Evolutionary conservation across 108 stramenopile genomes (phyloP).

Genomic region (Nitzschia palea): DNA sequence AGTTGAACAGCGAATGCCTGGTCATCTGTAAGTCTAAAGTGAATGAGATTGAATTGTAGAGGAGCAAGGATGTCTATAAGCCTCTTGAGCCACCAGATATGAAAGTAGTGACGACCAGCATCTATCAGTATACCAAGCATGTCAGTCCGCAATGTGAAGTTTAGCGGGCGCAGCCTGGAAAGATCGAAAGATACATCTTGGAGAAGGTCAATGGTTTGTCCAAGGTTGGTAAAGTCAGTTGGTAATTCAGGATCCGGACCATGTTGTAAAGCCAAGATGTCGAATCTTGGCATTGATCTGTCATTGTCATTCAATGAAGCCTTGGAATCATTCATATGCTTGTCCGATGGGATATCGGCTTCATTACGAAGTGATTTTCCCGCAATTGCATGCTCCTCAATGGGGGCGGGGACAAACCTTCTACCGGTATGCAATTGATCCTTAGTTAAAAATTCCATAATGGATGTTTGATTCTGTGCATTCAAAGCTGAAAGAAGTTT

Average conservation of each 20-base stretch:
- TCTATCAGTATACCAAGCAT: constrained; percentile 29
- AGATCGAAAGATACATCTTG: neutral
- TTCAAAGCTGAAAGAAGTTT: too few species aligned
- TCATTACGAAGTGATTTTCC: too few species aligned
- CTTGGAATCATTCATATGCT: too few species aligned
- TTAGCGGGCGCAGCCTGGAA: neutral
- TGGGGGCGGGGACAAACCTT: too few species aligned
- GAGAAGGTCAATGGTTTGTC: neutral
- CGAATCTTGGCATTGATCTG: too few species aligned
- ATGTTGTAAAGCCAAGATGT: neutral
- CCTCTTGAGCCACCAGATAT: constrained; percentile 19
- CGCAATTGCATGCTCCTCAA: too few species aligned
- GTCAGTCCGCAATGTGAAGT: neutral
- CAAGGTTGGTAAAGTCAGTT: neutral
- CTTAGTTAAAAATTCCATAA: too few species aligned
- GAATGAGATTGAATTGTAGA: constrained; percentile 28
- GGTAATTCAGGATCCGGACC: constrained; percentile 1
- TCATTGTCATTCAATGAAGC: too few species aligned
- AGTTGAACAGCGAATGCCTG: constrained; percentile 30
- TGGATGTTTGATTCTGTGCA: too few species aligned
- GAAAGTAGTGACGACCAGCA: constrained; percentile 35
- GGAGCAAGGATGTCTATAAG: constrained; percentile 13
- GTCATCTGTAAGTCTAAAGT: constrained; percentile 40
- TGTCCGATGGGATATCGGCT: too few species aligned
- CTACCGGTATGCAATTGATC: too few species aligned